A percentile compares a stretch with the other conserved stretches of the same genome.
These are phyloP conservation scores for Triangularia setosa DNA, from an alignment of 2,329 filamentous ascomycete species.

Conservation along the genomic window DNA sequence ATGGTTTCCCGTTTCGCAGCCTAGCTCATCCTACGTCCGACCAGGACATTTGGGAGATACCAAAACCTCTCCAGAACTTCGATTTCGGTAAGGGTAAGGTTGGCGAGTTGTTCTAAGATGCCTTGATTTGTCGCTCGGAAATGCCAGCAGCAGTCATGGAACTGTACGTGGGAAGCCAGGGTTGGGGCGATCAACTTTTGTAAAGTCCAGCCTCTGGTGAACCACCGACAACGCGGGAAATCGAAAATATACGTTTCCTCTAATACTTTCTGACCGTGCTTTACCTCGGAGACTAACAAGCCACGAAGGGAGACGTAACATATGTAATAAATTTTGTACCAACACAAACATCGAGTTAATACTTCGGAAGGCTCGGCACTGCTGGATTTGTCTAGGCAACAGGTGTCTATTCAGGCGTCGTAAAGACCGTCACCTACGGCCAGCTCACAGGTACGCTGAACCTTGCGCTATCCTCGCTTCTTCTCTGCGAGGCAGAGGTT, in stretches of 20 bases:
- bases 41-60: too few species aligned
- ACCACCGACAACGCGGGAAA: neutral
- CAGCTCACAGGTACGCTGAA: neutral
- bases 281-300: too few species aligned
- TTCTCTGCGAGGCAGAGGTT: neutral
- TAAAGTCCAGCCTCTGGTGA: neutral
- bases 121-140: too few species aligned
- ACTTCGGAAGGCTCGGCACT: neutral
- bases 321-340: too few species aligned
- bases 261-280: too few species aligned
- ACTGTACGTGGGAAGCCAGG: too few species aligned
- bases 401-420: neutral
- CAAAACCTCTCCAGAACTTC: too few species aligned
- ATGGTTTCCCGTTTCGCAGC: constrained; percentile 32
- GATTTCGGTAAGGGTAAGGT: too few species aligned
- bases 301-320: too few species aligned
- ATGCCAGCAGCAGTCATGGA: too few species aligned
- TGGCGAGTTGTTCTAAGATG: too few species aligned
- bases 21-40: constrained; percentile 34
- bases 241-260: neutral
- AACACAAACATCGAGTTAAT: neutral
- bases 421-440: neutral
- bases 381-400: neutral
- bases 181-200: too few species aligned
- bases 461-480: neutral